Conservation (phyloP, 495 filamentous ascomycete species). For the Aspergillus incahuasiensis region DNA sequence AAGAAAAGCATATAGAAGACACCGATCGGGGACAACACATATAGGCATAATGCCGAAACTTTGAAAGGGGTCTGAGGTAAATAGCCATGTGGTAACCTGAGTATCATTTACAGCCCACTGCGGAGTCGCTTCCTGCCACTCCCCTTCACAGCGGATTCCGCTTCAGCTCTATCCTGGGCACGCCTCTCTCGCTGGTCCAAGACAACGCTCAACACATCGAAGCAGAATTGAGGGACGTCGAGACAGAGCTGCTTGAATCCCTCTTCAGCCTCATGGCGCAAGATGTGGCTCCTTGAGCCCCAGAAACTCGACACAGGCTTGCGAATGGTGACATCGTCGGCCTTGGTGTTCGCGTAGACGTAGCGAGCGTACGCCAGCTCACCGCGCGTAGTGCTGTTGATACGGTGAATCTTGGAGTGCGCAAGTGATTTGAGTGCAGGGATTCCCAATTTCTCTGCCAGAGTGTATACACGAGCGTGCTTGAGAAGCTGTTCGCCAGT, state of each 20-base stretch:
- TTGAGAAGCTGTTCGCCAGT: slow-evolving; percentile 72
- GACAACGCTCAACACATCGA: slow-evolving; percentile 75
- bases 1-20: background rate
- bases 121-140: slow-evolving; percentile 32
- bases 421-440: slow-evolving; percentile 70
- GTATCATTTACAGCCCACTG: slow-evolving; percentile 24
- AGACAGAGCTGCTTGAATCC: slow-evolving; percentile 78
- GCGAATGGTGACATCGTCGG: slow-evolving; percentile 67
- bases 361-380: slow-evolving; percentile 88
- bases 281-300: slow-evolving; percentile 72
- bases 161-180: slow-evolving; percentile 23
- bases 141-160: slow-evolving; percentile 26
- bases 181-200: slow-evolving; percentile 63
- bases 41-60: background rate
- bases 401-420: slow-evolving; percentile 82
- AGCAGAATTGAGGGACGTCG: slow-evolving; percentile 85
- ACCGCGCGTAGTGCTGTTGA: slow-evolving; percentile 77
- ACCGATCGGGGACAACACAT: background rate
- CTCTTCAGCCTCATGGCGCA: slow-evolving; percentile 77
- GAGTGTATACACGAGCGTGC: slow-evolving; percentile 84
- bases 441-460: slow-evolving; percentile 75
- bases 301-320: slow-evolving; percentile 87
- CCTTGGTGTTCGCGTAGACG: slow-evolving; percentile 72
- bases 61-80: background rate
- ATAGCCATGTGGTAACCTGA: background rate